Evolutionary conservation across 495 filamentous ascomycete genomes (phyloP), one percentile per base, ranked within the genome.

Genomic region (Aspergillus baeticus): DNA sequence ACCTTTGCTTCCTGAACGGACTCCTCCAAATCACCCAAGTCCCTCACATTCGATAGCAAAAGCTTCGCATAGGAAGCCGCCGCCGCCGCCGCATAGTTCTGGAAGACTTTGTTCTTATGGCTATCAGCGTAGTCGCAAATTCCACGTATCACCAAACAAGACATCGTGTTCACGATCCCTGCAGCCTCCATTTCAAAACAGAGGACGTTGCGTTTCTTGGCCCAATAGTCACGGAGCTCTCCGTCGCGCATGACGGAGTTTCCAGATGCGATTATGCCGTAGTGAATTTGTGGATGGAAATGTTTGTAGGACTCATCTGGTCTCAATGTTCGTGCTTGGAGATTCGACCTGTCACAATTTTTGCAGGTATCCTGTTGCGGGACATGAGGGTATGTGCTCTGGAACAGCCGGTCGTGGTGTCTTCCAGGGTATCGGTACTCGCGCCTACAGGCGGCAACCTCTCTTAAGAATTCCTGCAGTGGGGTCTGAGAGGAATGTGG

Each of bases 61-160:
- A 64, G 54, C 41, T 61, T 63, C 10, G 68, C 60, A 58, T 67
- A 73, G 14, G 65, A 65, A 10, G 71, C 71, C 26, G 69, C 69
- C 0, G 64, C 62, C n/a, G 58, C 57, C 21, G 69, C 51, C 17
- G 15, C 39, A 36, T 36, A 54, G n/a, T 39, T 62, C 33, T 74
- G 67, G 70, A 65, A 74, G n/a, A 60, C 47, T 39, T 74, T 67
- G 35, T 58, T 67, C 51, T 74, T 76, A 44, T 76, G 69, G 0
- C 64, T 66, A 39, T 76, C 70, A 0, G 63, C 48, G 38, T 76
- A 73, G 38, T 76, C 67, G 49, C 61, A 72, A 21, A 74, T 66
- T 1, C 70, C 70, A 17, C 66, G 55, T 20, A 75, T 69, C 0
- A 64, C 60, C 5, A 74, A 56, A 45, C 62, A 74, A 18, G 61